Conservation (phyloP, 371 early-diverging fungal species). For the Zychaea mexicana region DNA sequence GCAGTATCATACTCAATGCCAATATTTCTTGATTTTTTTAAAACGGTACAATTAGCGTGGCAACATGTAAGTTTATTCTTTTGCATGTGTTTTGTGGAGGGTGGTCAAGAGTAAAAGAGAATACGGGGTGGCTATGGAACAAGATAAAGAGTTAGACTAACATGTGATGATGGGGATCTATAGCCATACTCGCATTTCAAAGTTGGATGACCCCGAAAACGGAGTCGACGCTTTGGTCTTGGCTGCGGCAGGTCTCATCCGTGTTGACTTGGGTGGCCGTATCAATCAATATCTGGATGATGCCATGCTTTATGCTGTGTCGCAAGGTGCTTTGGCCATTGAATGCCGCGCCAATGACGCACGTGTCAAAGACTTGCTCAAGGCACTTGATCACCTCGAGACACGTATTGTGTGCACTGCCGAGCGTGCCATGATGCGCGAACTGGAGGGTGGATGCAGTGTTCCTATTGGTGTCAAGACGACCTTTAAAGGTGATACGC, state of each 20-base stretch:
- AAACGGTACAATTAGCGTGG: conserved; percentile 28
- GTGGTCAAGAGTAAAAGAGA: too few species aligned
- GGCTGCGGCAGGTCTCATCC: conserved; percentile 87
- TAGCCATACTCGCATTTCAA: conserved; percentile 87
- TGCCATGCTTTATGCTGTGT: conserved; percentile 88
- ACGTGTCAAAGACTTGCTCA: conserved; percentile 47
- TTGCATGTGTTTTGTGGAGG: too few species aligned
- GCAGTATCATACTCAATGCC: background rate
- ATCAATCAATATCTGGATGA: conserved; percentile 73
- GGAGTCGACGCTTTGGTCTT: conserved; percentile 83
- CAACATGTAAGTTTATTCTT: conserved; percentile 44
- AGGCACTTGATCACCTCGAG: conserved; percentile 63
- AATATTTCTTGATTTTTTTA: conserved; percentile 8
- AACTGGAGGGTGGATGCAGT: conserved; percentile 94
- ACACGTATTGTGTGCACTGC: conserved; percentile 75
- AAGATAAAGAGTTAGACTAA: background rate
- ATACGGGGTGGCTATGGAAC: background rate
- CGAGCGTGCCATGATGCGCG: conserved; percentile 91
- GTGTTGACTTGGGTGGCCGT: conserved; percentile 69
- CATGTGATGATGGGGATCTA: background rate
- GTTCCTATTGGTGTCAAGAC: conserved; percentile 95
- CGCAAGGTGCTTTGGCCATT: conserved; percentile 92
- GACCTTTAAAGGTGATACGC: conserved; percentile 38
- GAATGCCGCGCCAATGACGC: conserved; percentile 81
- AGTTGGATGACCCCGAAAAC: conserved; percentile 80